Percentiles rank a stretch among this genome's conserved stretches.
phyloP scores from a whole-genome alignment of 192 early-diverging fungal species.

The Coemansia sp. region DNA sequence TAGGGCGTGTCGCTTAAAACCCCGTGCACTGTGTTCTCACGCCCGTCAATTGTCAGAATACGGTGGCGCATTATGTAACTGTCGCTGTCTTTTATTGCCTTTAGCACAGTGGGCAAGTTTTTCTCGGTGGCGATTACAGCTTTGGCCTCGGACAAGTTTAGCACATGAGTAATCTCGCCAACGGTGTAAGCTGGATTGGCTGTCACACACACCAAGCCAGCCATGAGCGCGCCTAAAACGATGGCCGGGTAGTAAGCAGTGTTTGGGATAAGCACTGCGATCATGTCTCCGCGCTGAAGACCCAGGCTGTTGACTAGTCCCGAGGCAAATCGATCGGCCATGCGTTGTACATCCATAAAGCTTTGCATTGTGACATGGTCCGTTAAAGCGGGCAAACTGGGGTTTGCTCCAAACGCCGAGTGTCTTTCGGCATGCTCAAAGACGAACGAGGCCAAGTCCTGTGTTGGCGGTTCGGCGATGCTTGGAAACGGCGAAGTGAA shows the following conservation, averaged over 20 bases:
- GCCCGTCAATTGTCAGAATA: slow-evolving; percentile 37
- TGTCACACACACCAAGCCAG: slow-evolving; percentile 67
- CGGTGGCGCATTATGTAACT: slow-evolving; percentile 27
- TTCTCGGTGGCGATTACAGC: slow-evolving; percentile 61
- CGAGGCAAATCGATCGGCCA: slow-evolving; percentile 34
- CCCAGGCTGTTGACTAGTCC: slow-evolving; percentile 54
- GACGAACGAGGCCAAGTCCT: slow-evolving; percentile 52
- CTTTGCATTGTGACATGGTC: slow-evolving; percentile 22
- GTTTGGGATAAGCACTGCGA: slow-evolving; percentile 78
- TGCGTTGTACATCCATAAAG: slow-evolving; percentile 29
- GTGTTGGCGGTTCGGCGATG: slow-evolving; percentile 23
- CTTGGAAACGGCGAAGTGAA: slow-evolving; percentile 32
- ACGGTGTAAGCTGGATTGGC: slow-evolving; percentile 83
- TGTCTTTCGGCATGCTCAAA: slow-evolving; percentile 29
- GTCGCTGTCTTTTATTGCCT: slow-evolving; percentile 19
- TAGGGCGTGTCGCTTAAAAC: slow-evolving; percentile 21
- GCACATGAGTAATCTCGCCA: slow-evolving; percentile 75
- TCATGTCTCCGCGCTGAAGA: slow-evolving; percentile 68
- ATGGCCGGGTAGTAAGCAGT: slow-evolving; percentile 66
- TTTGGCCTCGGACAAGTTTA: slow-evolving; percentile 69
- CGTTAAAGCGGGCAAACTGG: slow-evolving; percentile 22
- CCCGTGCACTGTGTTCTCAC: slow-evolving; percentile 7
- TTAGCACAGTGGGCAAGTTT: slow-evolving; percentile 19
- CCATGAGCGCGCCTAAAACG: slow-evolving; percentile 65
- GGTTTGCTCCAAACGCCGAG: slow-evolving; percentile 38